These are phyloP conservation scores for Hirschfeldia incana DNA, from an alignment of 345 rosid species.

Conservation along the genomic window DNA sequence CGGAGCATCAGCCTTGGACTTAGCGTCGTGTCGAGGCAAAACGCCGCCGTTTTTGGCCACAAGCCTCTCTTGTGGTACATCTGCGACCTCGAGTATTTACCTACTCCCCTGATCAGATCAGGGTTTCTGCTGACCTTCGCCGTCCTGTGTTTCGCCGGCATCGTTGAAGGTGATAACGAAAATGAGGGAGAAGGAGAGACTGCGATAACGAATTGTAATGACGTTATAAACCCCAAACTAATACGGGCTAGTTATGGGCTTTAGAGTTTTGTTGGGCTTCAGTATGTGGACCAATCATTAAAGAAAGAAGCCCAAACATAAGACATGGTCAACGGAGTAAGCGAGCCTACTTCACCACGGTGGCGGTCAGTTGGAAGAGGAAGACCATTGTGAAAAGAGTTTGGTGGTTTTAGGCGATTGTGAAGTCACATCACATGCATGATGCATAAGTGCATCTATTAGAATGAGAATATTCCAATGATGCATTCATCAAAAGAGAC, in stretches of 20 bases:
- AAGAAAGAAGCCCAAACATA: not conserved
- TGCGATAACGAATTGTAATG: not conserved
- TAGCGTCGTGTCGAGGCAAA: constrained; percentile 72
- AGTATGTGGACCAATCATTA: not conserved
- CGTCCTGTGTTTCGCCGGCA: constrained; percentile 48
- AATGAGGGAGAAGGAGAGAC: not conserved
- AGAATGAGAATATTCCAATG: not conserved
- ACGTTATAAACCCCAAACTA: not conserved
- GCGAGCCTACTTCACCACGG: not conserved
- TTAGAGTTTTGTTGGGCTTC: not conserved
- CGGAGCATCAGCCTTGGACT: constrained; percentile 47
- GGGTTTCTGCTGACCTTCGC: constrained; percentile 49
- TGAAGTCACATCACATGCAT: not conserved
- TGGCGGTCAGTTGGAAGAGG: constrained; percentile 3
- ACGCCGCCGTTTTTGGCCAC: constrained; percentile 82
- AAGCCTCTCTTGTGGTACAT: constrained; percentile 69
- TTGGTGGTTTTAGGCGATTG: not conserved
- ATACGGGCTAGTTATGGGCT: constrained; percentile 20
- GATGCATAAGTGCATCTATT: not conserved
- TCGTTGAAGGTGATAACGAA: constrained; percentile 4
- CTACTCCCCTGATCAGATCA: constrained; percentile 53
- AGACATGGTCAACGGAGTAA: not conserved
- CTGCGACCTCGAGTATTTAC: constrained; percentile 57
- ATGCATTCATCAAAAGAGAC: not conserved
- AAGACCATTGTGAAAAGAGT: not conserved